Conservation (phyloP, 768 basidiomycete species). For the Podaxis sp. region DNA sequence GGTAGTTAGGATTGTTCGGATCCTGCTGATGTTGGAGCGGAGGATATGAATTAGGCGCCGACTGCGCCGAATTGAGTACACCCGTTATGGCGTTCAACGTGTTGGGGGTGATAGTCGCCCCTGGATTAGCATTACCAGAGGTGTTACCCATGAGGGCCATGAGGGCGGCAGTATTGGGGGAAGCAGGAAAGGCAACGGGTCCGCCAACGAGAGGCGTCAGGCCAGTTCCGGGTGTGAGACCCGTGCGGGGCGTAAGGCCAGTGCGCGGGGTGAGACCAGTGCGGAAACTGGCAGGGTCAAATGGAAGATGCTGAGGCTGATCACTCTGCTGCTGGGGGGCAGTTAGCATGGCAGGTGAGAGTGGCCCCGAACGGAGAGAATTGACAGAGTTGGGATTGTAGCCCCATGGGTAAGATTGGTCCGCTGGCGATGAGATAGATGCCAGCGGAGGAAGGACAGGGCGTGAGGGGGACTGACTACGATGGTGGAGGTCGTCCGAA, state of each 20-base stretch:
- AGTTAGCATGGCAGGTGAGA: slow-evolving; percentile 94
- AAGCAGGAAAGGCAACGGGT: slow-evolving; percentile 75
- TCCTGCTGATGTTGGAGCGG: slow-evolving; percentile 48
- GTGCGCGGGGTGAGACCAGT: slow-evolving; percentile 87
- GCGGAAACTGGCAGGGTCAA: slow-evolving; percentile 73
- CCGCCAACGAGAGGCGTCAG: slow-evolving; percentile 80
- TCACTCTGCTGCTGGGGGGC: slow-evolving; percentile 65
- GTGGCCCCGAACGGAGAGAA: slow-evolving; percentile 88
- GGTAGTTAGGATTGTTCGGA: slow-evolving; percentile 26
- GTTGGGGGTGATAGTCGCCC: slow-evolving; percentile 66
- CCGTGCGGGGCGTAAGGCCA: slow-evolving; percentile 83
- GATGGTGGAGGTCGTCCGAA: slow-evolving; percentile 28
- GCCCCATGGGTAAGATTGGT: slow-evolving; percentile 66
- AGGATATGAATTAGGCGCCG: slow-evolving; percentile 31
- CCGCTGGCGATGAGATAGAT: slow-evolving; percentile 70
- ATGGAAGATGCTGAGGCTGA: slow-evolving; percentile 40
- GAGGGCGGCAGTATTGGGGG: slow-evolving; percentile 90
- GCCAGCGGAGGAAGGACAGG: slow-evolving; percentile 82
- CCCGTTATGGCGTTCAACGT: slow-evolving; percentile 80
- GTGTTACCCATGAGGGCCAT: slow-evolving; percentile 84
- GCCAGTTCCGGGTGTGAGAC: slow-evolving; percentile 73
- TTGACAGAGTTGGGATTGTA: slow-evolving; percentile 58
- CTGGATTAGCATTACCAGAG: slow-evolving; percentile 30
- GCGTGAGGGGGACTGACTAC: slow-evolving; percentile 47
- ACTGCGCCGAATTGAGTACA: slow-evolving; percentile 49